phyloP scores from a whole-genome alignment of 306 rosid genomes.

The Castanopsis chinensis region DNA sequence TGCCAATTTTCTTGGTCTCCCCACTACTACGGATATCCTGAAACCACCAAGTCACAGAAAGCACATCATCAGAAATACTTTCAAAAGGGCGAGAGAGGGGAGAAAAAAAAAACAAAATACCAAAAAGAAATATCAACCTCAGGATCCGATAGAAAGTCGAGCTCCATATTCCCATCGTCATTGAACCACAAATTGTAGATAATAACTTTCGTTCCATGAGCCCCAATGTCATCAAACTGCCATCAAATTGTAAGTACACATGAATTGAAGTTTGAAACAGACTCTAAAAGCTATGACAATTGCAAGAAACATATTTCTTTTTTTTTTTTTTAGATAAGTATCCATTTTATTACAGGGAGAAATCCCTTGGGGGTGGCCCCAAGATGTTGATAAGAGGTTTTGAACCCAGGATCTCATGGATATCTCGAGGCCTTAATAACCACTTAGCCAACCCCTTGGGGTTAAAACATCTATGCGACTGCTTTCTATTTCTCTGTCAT shows the following conservation, averaged over 20 bases:
- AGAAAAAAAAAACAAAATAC: slow-evolving; percentile 1
- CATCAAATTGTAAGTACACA: slow-evolving; percentile 21
- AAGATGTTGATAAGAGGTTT: too few relatives aligned
- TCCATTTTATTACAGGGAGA: too few relatives aligned
- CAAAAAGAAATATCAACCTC: slow-evolving; percentile 43
- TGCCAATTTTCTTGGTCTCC: slow-evolving; percentile 42
- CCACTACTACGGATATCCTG: slow-evolving; percentile 82
- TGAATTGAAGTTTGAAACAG: neutral
- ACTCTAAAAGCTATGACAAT: slow-evolving; percentile 5
- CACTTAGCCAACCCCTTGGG: too few relatives aligned
- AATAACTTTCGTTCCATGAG: slow-evolving; percentile 87
- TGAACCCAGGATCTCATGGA: too few relatives aligned
- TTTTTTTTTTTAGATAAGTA: too few relatives aligned
- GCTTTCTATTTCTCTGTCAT: slow-evolving; percentile 1
- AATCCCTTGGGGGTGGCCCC: too few relatives aligned
- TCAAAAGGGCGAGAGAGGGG: neutral
- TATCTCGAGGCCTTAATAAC: too few relatives aligned
- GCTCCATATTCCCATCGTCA: slow-evolving; percentile 65
- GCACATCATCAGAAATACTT: slow-evolving; percentile 16
- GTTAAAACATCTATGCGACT: neutral
- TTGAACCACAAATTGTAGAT: slow-evolving; percentile 83
- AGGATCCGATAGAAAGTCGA: slow-evolving; percentile 67
- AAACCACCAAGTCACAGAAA: slow-evolving; percentile 29
- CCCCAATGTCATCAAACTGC: slow-evolving; percentile 80
- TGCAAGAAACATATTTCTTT: neutral